Evolutionary conservation across 331 rosid species (phyloP).

Genomic region (Telfairia occidentalis): DNA sequence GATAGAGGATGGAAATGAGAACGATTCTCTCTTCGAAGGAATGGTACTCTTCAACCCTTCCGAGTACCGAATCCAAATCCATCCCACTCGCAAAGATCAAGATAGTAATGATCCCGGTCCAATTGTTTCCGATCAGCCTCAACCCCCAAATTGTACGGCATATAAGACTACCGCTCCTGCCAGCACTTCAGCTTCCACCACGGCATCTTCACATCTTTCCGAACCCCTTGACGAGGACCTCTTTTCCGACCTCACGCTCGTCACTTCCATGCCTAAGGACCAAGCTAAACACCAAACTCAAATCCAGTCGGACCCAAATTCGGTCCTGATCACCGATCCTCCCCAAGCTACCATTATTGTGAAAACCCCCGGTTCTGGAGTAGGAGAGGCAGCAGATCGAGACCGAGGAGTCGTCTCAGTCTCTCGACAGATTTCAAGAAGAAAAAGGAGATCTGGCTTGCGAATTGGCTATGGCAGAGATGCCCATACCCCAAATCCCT

Average conservation of each 20-base stretch:
- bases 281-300: background rate
- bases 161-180: background rate
- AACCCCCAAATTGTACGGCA: background rate
- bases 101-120: background rate
- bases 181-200: background rate
- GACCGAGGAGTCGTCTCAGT: background rate
- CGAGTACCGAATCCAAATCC: constrained; percentile 9
- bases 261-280: constrained; percentile 27
- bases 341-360: background rate
- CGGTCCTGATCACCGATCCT: background rate
- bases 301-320: constrained; percentile 14
- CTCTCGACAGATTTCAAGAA: constrained; percentile 31
- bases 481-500: constrained; percentile 13
- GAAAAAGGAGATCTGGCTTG: constrained; percentile 53
- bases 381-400: background rate
- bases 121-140: background rate
- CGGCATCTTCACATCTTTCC: constrained; percentile 13
- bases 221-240: constrained; percentile 75
- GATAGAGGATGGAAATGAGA: constrained; percentile 20
- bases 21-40: constrained; percentile 71
- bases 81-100: background rate
- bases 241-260: constrained; percentile 65
- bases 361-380: background rate
- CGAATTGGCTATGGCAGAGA: constrained; percentile 57
- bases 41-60: constrained; percentile 55